Evolutionary conservation across 768 basidiomycete genomes (phyloP).

Genomic region (Ramaria sp.): DNA sequence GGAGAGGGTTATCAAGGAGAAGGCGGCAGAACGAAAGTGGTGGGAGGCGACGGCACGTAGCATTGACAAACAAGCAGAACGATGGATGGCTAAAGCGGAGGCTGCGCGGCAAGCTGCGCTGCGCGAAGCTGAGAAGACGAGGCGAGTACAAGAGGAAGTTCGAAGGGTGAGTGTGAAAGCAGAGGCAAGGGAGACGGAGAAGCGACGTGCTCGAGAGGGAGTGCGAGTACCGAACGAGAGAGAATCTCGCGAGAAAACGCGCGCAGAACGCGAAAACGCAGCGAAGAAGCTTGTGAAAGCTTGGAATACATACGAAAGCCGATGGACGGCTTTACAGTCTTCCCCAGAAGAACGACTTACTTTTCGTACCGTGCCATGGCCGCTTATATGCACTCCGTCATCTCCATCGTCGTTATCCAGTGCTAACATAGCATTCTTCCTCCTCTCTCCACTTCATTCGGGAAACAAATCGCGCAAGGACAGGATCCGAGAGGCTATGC

Average conservation of each 20-base stretch:
- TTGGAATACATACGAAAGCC: conserved; percentile 54
- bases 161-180: conserved; percentile 25
- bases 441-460: conserved; percentile 26
- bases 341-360: conserved; percentile 3
- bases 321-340: conserved; percentile 42
- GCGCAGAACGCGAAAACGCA: conserved; percentile 30
- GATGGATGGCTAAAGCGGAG: conserved; percentile 21
- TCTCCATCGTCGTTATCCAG: conserved; percentile 39
- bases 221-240: conserved; percentile 21
- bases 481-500: conserved; percentile 31
- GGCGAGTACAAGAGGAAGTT: conserved; percentile 43
- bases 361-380: conserved; percentile 68
- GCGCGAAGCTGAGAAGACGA: conserved; percentile 34
- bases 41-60: conserved; percentile 12
- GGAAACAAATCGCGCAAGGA: conserved; percentile 20
- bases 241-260: conserved; percentile 26
- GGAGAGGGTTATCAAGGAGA: conserved; percentile 5
- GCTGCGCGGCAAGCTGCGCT: conserved; percentile 32
- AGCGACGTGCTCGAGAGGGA: conserved; percentile 33
- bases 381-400: conserved; percentile 32
- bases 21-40: conserved; percentile 13
- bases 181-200: conserved; percentile 42
- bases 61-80: conserved; percentile 10
- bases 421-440: conserved; percentile 38
- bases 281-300: conserved; percentile 40